Base-by-base conservation (phyloP, 306 rosid genomes). In the Neltuma alba region DNA sequence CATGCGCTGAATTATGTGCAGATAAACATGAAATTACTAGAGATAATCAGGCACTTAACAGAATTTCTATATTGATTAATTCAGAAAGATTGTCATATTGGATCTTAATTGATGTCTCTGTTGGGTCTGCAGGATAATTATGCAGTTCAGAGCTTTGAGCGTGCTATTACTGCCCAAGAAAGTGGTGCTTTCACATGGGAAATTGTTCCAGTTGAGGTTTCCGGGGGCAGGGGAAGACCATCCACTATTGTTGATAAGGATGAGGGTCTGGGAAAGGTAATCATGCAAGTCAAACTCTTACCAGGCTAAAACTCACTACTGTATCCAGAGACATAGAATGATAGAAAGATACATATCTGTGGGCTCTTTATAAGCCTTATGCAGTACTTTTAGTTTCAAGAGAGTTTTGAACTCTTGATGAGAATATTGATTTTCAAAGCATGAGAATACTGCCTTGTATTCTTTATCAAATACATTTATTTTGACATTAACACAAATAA, bases 211-310 rank as follows among this genome's bases (percentile, higher is more conserved):
- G 97, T 93, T 87, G 98, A 96, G 80, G 99, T 96, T 85, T 86
- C 96, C 47, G 99, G 97, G 47, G 99, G 99, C 64, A 93, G 97
- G 89, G 99, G 98, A 82, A 96, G 58, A 79, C 99, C 99, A 77
- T 84, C 98, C 37, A 90, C 87, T 5, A 63, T 86, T 55, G 92
- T 96, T 61, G 92, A 90, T 70, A 90, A 84, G 86, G 99, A 96
- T 75, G 99, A 96, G 82, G 96, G 98, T 75, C 84, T 89, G 23
- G 99, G 98, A 79, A 96, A 93, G 98, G 99, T 96, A 85, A 75
- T 44, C 36, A 38, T 72, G 41, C 10, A 18, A 79, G 66, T 68
- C 34, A 45, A 74, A 61, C 62, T 80, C 73, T 73, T 66, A 36
- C 68, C 65, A 66, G 72, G 72, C 23, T 25, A 12, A 6, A 69